A percentile compares a stretch with the other conserved stretches of the same genome.
Conservation (phyloP, 1,284 basidiomycete species). For the Spongispora temasekensis region DNA sequence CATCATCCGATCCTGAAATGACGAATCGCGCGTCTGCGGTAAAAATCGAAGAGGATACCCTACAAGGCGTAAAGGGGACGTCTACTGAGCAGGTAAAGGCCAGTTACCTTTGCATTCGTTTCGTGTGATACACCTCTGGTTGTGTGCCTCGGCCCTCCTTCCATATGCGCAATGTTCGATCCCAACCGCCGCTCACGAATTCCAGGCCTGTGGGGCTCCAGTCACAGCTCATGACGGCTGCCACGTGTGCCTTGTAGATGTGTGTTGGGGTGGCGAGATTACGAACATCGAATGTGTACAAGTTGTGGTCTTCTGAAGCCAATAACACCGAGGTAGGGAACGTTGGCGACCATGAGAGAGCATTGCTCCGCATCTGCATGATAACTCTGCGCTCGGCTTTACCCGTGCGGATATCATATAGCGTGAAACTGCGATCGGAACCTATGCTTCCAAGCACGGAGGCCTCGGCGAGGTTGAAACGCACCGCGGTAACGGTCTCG, state of each 20-base stretch:
- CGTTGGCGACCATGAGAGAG: constrained; percentile 93
- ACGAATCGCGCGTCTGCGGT: constrained; percentile 94
- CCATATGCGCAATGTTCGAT: constrained; percentile 94
- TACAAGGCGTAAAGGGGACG: constrained; percentile 29
- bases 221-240: constrained; percentile 91
- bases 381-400: constrained; percentile 91
- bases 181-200: constrained; percentile 96
- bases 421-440: constrained; percentile 91
- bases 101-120: constrained; percentile 93
- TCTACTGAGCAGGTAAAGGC: too few relatives aligned
- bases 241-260: constrained; percentile 97
- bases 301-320: constrained; percentile 97
- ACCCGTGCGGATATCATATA: constrained; percentile 95
- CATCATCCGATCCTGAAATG: constrained; percentile 93
- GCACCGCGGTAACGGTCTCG: constrained; percentile 86
- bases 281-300: constrained; percentile 98
- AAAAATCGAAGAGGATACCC: constrained; percentile 75
- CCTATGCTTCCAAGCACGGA: constrained; percentile 94
- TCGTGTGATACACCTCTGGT: constrained; percentile 96
- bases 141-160: constrained; percentile 81
- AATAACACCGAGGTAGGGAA: constrained; percentile 91
- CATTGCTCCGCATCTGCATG: constrained; percentile 91
- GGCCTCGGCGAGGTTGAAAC: constrained; percentile 93
- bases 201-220: constrained; percentile 96
- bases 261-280: constrained; percentile 83